A percentile compares a stretch with the other conserved stretches of the same genome.
Conservation (phyloP, 2,329 filamentous ascomycete species). For the Fusarium sp. region DNA sequence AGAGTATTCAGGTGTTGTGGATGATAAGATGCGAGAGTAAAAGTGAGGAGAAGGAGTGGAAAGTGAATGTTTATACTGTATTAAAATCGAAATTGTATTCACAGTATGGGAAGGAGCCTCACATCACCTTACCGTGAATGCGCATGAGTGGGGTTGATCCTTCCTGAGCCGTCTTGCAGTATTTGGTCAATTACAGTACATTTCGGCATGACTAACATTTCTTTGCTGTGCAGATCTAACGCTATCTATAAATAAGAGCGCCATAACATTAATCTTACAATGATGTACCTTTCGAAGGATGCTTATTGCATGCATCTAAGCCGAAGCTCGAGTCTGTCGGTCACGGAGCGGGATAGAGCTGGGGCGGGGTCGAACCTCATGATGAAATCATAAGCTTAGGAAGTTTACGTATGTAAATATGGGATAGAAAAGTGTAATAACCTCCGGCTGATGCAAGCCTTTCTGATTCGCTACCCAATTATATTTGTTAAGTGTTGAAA, state of each 20-base stretch:
- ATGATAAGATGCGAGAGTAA: not conserved
- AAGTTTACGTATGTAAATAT: not conserved
- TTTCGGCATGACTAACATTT: no score
- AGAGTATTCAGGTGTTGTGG: not conserved
- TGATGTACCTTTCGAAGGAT: not conserved
- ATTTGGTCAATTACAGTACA: not conserved
- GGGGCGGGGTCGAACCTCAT: not conserved
- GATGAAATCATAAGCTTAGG: not conserved
- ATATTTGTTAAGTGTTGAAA: no score
- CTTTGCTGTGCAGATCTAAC: no score
- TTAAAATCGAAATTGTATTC: not conserved
- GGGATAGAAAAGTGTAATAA: no score
- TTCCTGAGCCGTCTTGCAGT: not conserved
- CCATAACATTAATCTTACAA: no score
- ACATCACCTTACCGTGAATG: conserved; percentile 17
- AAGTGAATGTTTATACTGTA: not conserved
- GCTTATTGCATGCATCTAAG: not conserved
- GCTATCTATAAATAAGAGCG: no score
- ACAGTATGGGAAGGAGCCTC: conserved; percentile 1
- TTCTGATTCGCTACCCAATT: no score
- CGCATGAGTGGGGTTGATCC: conserved; percentile 19
- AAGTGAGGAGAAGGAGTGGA: not conserved
- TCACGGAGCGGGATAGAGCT: not conserved
- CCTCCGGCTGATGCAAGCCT: no score
- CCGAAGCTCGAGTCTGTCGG: not conserved